Base-by-base conservation (phyloP, 1,139 yeast genomes). In the Suhomyces anneliseae region DNA sequence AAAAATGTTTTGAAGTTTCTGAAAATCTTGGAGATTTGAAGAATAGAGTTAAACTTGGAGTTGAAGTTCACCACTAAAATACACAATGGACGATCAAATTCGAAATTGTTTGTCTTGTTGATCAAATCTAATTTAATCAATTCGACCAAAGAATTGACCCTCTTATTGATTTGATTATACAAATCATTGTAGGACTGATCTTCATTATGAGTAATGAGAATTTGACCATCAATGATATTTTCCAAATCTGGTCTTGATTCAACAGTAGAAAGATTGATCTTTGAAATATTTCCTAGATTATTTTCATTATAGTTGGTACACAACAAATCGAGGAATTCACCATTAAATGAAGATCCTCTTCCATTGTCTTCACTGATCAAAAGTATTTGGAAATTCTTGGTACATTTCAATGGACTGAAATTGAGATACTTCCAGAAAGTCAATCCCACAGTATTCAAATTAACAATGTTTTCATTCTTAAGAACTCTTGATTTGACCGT, bases 341-440 rank as follows among this genome's bases (percentile, higher is more conserved):
- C 35, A 40, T 42, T 43, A 36, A 50, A 48, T 9, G 47, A 38
- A 10, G 52, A 43, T 43, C 53, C 47, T 50, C 55, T 38, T 8
- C 48, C 52, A 27, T 43, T 47, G 10, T 58, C 55, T 52, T 73
- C 77, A 5, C 73, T 60, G 6, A 85, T 58, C 50, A 84, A 57
- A n/a, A 85, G 54, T 5, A 82, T 65, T 47, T 78, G 81, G 50
- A 84, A 79, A 52, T 78, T 69, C 52, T 85, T 84, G 4, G 65
- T 64, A 0, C 75, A 75, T 32, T 64, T 62, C 7, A 77, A 57
- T 0, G 92, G 89, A 44, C 76, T 72, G 44, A 85, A 73, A 49
- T 79, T 78, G 53, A 86, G 61, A 50, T 75, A 64, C 45, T 74
- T 77, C 89, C 89, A 83, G 51, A 79, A 75, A 14, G 70, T 62